Conservation (phyloP, 2,329 filamentous ascomycete genomes). For the Chaetomiaceae sp. region DNA sequence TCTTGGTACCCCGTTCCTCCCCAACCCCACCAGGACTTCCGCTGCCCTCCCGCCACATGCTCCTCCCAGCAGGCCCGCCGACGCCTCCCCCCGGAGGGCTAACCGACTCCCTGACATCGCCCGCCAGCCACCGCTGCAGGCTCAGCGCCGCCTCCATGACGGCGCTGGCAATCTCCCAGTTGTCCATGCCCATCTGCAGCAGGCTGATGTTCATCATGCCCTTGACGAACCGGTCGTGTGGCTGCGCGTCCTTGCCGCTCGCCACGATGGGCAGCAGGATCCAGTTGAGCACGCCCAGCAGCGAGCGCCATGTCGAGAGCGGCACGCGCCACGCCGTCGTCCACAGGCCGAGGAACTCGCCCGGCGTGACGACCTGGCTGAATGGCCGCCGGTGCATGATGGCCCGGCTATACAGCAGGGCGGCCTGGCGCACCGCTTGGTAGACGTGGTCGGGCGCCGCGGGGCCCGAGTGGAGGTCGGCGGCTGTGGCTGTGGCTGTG, state of each 20-base stretch:
- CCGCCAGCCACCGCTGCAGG: conserved; percentile 40
- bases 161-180: conserved; percentile 42
- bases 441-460: conserved; percentile 40
- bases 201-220: conserved; percentile 40
- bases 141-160: conserved; percentile 35
- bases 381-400: conserved; percentile 41
- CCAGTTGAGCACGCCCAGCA: conserved; percentile 48
- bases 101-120: not conserved
- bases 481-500: conserved; percentile 12
- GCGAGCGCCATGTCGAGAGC: conserved; percentile 41
- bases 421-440: conserved; percentile 41
- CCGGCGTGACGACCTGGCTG: conserved; percentile 34
- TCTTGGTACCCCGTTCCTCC: not conserved
- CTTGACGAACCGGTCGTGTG: conserved; percentile 43
- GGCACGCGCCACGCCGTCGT: conserved; percentile 43
- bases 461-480: conserved; percentile 14
- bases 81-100: not conserved
- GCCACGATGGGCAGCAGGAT: conserved; percentile 40
- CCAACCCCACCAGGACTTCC: not conserved
- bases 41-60: not conserved
- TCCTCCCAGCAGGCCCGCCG: not conserved
- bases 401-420: conserved; percentile 45
- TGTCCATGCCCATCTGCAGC: conserved; percentile 43
- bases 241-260: conserved; percentile 32
- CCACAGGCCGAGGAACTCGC: conserved; percentile 43